Evolutionary conservation across 306 rosid genomes (phyloP), one percentile per base, ranked within the genome.

Genomic region (Quercus engelmannii): DNA sequence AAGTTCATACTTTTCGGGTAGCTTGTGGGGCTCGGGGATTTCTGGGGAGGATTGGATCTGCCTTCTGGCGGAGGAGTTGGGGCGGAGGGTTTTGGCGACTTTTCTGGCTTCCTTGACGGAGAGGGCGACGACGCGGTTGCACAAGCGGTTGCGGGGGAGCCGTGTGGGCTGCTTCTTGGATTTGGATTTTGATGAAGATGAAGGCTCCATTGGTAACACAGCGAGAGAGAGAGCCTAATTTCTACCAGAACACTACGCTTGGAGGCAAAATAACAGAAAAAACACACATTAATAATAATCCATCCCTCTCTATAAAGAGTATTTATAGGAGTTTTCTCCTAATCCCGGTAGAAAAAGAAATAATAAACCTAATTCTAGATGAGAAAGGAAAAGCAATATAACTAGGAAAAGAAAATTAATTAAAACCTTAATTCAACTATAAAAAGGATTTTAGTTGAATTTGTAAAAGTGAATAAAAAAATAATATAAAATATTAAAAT

Each of bases 1-100:
- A 19, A 25, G 30, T 4, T 26, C 19, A 83, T 59, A 92, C 95
- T 81, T 95, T 15, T 86, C 85, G 14, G 95, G 90, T 3, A 95
- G 71, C 81, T 83, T 81, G 7, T 63, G 10, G 4, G 83, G 10
- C 10, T 38, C 79, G 0, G 73, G 26, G 21, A 0, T 21, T 25
- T 69, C 73, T 3, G n/a, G 55, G 17, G 79, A 67, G 31, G 67
- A 26, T 10, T 58, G 52, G 74, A 90, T 89, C 65, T 81, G 78
- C 65, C 92, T 84, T 26, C 83, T 82, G 2, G 77, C 88, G 4
- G 91, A 80, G 4, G 91, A 80, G 35, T 78, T 83, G 13, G 21
- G 61, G 79, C 56, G 52, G 5, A 82, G 79, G 43, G 78, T 74
- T 61, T 79, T 75, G 0, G 94, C 92, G 0, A 88, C 93, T 38